Conservation (phyloP, 768 basidiomycete genomes). For the Leccinum variicolor region DNA sequence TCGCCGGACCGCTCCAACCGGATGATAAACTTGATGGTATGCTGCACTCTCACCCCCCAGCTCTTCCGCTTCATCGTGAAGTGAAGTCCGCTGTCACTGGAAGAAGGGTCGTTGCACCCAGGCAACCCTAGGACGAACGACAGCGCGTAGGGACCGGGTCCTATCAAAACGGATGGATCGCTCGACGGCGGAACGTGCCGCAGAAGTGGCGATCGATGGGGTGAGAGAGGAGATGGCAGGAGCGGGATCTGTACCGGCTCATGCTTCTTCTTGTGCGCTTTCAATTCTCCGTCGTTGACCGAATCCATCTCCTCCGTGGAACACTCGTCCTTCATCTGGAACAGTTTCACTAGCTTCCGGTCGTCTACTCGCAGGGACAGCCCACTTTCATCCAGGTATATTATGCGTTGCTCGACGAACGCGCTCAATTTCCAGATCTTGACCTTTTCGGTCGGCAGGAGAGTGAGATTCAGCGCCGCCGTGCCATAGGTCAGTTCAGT, state of each 20-base stretch:
- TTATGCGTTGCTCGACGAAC: slow-evolving; percentile 57
- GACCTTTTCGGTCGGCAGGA: slow-evolving; percentile 86
- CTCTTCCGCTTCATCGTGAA: slow-evolving; percentile 70
- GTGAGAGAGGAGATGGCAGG: slow-evolving; percentile 28
- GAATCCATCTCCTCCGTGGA: no score
- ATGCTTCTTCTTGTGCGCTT: slow-evolving; percentile 3
- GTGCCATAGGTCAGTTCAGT: slow-evolving; percentile 39
- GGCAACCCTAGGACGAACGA: slow-evolving; percentile 17
- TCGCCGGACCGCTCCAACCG: slow-evolving; percentile 75
- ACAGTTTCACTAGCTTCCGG: slow-evolving; percentile 6
- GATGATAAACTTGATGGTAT: slow-evolving; percentile 77
- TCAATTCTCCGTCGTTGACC: slow-evolving; percentile 1
- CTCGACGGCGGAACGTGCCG: slow-evolving; percentile 7
- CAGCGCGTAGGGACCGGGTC: slow-evolving; percentile 26
- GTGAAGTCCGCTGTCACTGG: slow-evolving; percentile 44
- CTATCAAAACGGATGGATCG: slow-evolving; percentile 23
- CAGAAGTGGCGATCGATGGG: slow-evolving; percentile 28
- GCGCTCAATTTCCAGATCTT: slow-evolving; percentile 75
- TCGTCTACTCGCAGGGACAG: slow-evolving; percentile 2
- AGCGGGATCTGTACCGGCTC: slow-evolving; percentile 16
- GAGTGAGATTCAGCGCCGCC: slow-evolving; percentile 71
- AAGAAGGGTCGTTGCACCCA: slow-evolving; percentile 5
- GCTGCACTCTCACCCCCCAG: slow-evolving; percentile 70
- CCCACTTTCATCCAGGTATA: slow-evolving; percentile 4
- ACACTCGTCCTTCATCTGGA: slow-evolving; percentile 20